A percentile compares a stretch with the other conserved stretches of the same genome.
Evolutionary conservation across 2,329 filamentous ascomycete genomes (phyloP).

Genomic region (Eurotiales sp.): DNA sequence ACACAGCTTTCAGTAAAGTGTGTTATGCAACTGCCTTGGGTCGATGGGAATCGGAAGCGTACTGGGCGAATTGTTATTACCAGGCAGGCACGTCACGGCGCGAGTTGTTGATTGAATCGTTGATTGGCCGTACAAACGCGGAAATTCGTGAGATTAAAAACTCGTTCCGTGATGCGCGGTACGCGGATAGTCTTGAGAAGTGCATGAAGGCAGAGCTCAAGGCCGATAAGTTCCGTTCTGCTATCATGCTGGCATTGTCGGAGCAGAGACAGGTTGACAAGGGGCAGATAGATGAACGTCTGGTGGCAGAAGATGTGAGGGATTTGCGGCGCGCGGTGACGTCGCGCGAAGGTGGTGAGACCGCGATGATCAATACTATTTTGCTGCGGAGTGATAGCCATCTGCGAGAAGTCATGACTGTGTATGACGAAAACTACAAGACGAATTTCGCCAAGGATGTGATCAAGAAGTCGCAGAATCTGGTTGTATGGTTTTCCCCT

Average conservation of each 20-base stretch:
- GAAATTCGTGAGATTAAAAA: conserved; percentile 85
- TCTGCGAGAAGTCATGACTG: conserved; percentile 70
- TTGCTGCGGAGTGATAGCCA: conserved; percentile 77
- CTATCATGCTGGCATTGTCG: conserved; percentile 78
- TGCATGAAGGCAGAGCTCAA: conserved; percentile 93
- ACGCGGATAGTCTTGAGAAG: conserved; percentile 70
- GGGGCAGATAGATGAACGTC: conserved; percentile 59
- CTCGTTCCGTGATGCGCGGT: conserved; percentile 87
- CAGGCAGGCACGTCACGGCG: conserved; percentile 79
- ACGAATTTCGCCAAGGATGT: conserved; percentile 86
- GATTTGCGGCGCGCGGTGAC: conserved; percentile 67
- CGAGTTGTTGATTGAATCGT: conserved; percentile 85
- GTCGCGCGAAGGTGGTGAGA: conserved; percentile 75
- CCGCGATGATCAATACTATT: conserved; percentile 79
- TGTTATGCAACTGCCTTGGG: conserved; percentile 88
- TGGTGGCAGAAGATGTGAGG: conserved; percentile 68
- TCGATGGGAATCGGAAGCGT: conserved; percentile 86
- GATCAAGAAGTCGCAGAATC: conserved; percentile 81
- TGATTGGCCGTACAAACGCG: conserved; percentile 86
- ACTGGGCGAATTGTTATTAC: conserved; percentile 99
- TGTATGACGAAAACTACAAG: conserved; percentile 69
- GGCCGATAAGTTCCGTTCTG: conserved; percentile 92
- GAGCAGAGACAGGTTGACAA: conserved; percentile 78
- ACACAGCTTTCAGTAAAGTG: conserved; percentile 71
- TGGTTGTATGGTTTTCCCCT: conserved; percentile 67